Evolutionary conservation across 257 asterid genomes (phyloP), one percentile per base, ranked within the genome.

Genomic region (Nicotiana paniculata): DNA sequence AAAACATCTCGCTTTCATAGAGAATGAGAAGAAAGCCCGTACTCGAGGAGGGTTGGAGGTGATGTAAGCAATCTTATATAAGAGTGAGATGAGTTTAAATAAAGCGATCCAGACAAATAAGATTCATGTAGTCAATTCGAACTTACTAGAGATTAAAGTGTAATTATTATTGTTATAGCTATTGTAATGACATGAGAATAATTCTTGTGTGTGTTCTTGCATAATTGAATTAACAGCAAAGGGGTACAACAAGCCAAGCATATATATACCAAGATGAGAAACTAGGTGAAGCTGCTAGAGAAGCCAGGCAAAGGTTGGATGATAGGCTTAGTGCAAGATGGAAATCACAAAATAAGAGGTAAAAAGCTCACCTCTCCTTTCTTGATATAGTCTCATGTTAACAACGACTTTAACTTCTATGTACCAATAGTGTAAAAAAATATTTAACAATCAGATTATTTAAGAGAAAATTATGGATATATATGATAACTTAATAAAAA

Each of bases 231-330:
- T 24, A 84, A 77, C 89, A 83, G 89, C 86, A 81, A 46, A 89
- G 91, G 58, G 77, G 82, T 55, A 61, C 86, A 61, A 32, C n/a
- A 35, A 81, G 57, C 57, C 85, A 80, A 80, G 85, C 79, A 13
- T 32, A 32, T 32, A 32, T 32, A 32, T 65, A 83, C 46, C 61
- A 64, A 59, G 87, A 86, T 84, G 81, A 77, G 69, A 88, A 83
- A 82, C 85, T 85, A 9, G 86, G 78, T 26, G 84, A 81, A 58
- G 86, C 81, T 46, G 89, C 82, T 5, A 85, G 86, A 85, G 92
- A 89, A 85, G 92, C 92, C 77, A 88, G 91, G 84, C 87, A 86
- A 77, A 92, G 97, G 84, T 84, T 92, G 82, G 97, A 92, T 82
- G 88, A 84, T 82, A 91, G 88, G 84, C 85, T 92, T 9, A 89